phyloP scores from a whole-genome alignment of 176 grass and related monocot species.

The Puccinellia tenuiflora region DNA sequence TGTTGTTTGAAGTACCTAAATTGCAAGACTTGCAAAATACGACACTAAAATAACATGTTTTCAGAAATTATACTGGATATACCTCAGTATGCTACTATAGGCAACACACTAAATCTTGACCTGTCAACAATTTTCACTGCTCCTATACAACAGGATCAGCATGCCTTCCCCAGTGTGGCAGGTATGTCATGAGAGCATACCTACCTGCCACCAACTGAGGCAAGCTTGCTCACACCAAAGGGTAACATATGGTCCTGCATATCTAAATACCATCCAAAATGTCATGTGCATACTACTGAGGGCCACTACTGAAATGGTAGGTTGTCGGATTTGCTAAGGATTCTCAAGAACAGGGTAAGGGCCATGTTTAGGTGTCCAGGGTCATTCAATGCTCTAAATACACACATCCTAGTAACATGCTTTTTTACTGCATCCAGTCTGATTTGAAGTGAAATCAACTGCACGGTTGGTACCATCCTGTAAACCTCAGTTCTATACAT shows the following conservation, averaged over 20 bases:
- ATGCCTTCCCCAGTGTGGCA: neutral
- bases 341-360: neutral
- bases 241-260: neutral
- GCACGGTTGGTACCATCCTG: neutral
- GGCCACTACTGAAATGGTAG: conserved; percentile 2
- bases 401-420: neutral
- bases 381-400: neutral
- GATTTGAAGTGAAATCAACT: conserved; percentile 1
- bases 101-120: neutral
- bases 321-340: neutral
- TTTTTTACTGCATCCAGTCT: neutral
- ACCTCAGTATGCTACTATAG: neutral
- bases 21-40: neutral
- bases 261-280: neutral
- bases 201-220: neutral
- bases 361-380: neutral
- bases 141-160: neutral
- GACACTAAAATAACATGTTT: neutral
- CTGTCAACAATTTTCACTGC: neutral
- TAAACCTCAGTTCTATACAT: neutral
- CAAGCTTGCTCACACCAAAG: neutral
- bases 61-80: neutral
- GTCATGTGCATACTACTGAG: neutral
- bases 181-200: neutral
- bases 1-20: neutral